phyloP scores from a whole-genome alignment of 2,329 filamentous ascomycete species.

The Ceratocystis lukuohia region DNA sequence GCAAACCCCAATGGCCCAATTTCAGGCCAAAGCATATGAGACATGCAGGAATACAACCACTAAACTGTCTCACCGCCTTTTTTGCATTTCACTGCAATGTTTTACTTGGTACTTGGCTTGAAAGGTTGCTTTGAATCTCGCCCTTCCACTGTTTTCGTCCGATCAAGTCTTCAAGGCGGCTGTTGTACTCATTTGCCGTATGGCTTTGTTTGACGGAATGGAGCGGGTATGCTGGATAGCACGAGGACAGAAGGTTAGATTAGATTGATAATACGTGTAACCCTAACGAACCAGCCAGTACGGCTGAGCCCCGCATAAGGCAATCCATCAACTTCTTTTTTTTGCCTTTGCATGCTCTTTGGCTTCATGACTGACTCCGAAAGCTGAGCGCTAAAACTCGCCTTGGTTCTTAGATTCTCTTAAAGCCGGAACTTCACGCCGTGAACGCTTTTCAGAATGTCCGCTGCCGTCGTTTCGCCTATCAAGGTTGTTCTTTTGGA shows the following conservation, averaged over 20 bases:
- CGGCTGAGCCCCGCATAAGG: background rate
- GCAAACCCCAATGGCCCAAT: background rate
- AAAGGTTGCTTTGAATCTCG: too few species aligned
- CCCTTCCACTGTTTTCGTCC: background rate
- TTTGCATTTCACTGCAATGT: background rate
- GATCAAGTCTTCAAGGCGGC: background rate
- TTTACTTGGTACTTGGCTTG: background rate
- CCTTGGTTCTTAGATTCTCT: background rate
- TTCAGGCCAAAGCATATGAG: conserved; percentile 3
- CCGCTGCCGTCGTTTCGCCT: conserved; percentile 9
- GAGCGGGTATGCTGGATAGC: background rate
- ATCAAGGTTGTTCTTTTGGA: conserved; percentile 41
- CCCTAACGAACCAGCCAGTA: background rate
- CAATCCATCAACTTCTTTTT: background rate
- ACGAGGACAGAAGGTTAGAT: background rate
- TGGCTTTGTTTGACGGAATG: background rate
- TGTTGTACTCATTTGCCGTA: background rate
- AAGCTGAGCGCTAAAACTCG: background rate
- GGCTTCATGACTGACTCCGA: background rate
- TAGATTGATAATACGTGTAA: background rate
- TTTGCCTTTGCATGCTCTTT: background rate
- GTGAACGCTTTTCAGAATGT: background rate
- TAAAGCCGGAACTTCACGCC: background rate
- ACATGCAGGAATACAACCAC: background rate
- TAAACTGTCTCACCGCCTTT: conserved; percentile 5